phyloP scores from a whole-genome alignment of 345 rosid genomes.

The Rhizophora apiculata region DNA sequence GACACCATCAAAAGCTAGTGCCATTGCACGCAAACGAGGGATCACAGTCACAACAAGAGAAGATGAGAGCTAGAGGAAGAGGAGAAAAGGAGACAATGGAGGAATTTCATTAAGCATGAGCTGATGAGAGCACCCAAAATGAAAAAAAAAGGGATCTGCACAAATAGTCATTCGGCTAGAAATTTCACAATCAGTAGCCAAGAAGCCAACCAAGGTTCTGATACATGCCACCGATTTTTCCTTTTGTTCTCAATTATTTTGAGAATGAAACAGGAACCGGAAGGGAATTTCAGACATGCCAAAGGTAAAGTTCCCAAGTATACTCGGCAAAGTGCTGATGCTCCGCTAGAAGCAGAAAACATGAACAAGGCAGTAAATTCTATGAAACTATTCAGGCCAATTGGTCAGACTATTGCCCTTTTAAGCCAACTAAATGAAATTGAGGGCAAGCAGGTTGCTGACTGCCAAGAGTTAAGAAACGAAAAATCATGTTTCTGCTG shows the following conservation, averaged over 20 bases:
- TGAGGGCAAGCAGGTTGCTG: neutral
- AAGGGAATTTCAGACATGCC: neutral
- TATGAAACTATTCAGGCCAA: neutral
- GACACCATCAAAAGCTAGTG: too few relatives aligned
- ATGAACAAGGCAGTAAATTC: neutral
- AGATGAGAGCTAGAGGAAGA: too few relatives aligned
- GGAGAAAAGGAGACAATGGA: too few relatives aligned
- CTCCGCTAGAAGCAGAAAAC: neutral
- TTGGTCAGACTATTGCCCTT: neutral
- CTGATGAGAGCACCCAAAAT: neutral
- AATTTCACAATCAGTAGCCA: neutral
- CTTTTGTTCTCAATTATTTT: neutral
- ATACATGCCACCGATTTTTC: neutral
- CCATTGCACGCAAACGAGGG: too few relatives aligned
- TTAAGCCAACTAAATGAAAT: neutral
- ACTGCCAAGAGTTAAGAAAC: neutral
- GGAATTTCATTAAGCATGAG: neutral
- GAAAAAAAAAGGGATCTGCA: neutral
- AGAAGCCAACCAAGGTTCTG: neutral
- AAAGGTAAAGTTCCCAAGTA: neutral
- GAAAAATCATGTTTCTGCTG: neutral
- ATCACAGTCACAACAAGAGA: too few relatives aligned
- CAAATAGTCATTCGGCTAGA: neutral
- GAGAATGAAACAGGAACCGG: neutral
- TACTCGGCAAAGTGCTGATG: neutral